phyloP scores from a whole-genome alignment of 2,329 filamentous ascomycete genomes.

The Bimuria novae-zelandiae region DNA sequence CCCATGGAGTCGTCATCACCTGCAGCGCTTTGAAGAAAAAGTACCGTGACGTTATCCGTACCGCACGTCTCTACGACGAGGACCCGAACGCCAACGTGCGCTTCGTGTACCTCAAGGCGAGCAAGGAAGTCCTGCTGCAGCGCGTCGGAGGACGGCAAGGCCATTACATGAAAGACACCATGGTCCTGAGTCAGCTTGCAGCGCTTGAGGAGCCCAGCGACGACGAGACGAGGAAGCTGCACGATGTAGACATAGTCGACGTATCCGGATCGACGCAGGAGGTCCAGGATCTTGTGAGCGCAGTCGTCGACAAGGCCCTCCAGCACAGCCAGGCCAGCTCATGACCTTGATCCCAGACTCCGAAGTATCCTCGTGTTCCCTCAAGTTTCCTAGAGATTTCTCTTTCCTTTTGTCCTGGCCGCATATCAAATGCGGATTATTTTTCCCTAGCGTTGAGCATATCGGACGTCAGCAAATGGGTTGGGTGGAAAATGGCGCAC shows the following conservation, averaged over 20 bases:
- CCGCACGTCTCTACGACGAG: slow-evolving; percentile 54
- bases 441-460: slow-evolving; percentile 26
- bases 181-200: slow-evolving; percentile 92
- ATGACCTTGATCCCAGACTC: slow-evolving; percentile 12
- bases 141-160: slow-evolving; percentile 75
- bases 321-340: slow-evolving; percentile 8
- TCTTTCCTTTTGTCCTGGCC: background rate
- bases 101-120: slow-evolving; percentile 87
- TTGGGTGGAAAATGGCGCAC: slow-evolving; percentile 25
- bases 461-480: slow-evolving; percentile 19
- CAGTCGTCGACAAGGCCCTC: slow-evolving; percentile 47
- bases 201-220: slow-evolving; percentile 79
- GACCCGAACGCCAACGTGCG: slow-evolving; percentile 63
- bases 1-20: slow-evolving; percentile 79
- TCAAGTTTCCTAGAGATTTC: slow-evolving; percentile 4
- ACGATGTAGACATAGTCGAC: slow-evolving; percentile 53
- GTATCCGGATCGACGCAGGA: slow-evolving; percentile 48
- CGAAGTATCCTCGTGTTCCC: no score
- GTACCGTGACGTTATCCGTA: slow-evolving; percentile 75
- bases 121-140: slow-evolving; percentile 73
- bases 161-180: slow-evolving; percentile 94
- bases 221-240: slow-evolving; percentile 61
- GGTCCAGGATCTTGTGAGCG: slow-evolving; percentile 47
- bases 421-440: background rate
- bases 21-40: slow-evolving; percentile 97